Base-by-base conservation (phyloP, 192 early-diverging fungal genomes). In the Podila horticola region DNA sequence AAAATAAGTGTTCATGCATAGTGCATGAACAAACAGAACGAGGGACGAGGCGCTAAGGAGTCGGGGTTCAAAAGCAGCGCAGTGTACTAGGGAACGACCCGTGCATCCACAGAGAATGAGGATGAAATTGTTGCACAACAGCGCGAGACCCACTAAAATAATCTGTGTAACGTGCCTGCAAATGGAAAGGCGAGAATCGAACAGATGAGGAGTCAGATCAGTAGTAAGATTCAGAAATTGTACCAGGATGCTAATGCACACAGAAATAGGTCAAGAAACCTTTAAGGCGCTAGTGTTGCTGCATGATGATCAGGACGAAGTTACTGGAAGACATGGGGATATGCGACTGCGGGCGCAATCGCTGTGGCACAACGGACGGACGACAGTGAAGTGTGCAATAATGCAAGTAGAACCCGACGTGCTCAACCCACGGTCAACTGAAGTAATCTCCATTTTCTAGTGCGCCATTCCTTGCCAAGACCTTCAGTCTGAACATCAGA, bases 31-130 rank as follows among this genome's bases (percentile, higher is more conserved):
- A 67, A 58, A 36, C 13, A n/a, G 33, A 31, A 68, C 20, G 15
- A 22, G 34, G 22, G 22, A 41, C 0, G 19, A 68, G 55, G 55
- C 66, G 66, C 57, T 34, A 58, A 58, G 55, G 66, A 68, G 66
- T 57, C 66, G 66, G 66, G 66, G 66, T 58, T 68, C 34, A 38
- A 68, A 68, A 68, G 66, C 55, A 58, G 66, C 57, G 51, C 66
- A 58, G 55, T 49, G 38, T 20, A 55, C 55, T 58, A 58, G 51
- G 57, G 29, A 68, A 58, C 20, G 55, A 58, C 51, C 55, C 55
- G 30, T 58, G 66, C 66, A 68, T 38, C 58, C 58, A 58, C 58
- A 58, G 24, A 58, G 58, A 28, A 58, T 26, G 58, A 58, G 28
- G 58, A 58, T 5, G 58, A 58, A 58, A 58, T 28, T 58, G 58